These are phyloP conservation scores for Pythium chondricola DNA, from an alignment of 352 stramenopile genomes.

Conservation along the genomic window DNA sequence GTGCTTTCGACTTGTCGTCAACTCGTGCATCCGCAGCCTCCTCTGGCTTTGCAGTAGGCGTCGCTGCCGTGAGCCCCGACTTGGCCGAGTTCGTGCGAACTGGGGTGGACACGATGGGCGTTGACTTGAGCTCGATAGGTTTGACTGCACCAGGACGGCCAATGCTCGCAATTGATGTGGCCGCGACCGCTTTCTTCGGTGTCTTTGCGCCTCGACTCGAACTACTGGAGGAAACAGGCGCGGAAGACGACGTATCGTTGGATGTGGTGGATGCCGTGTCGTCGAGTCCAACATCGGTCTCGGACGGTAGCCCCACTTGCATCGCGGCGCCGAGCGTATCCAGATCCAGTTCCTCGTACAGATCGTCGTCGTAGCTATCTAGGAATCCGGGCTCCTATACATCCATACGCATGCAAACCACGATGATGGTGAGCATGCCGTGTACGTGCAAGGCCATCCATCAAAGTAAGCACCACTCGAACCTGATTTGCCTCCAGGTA, in stretches of 20 bases:
- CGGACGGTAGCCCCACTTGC: conserved; percentile 62
- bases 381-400: conserved; percentile 92
- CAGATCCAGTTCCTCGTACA: conserved; percentile 96
- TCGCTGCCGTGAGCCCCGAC: conserved; percentile 22
- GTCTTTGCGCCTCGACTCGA: conserved; percentile 41
- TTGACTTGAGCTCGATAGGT: conserved; percentile 77
- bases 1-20: conserved; percentile 40
- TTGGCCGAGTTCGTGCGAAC: conserved; percentile 34
- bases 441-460: too few species aligned
- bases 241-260: conserved; percentile 3
- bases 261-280: conserved; percentile 23
- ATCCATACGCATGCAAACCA: background rate
- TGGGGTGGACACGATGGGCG: conserved; percentile 34
- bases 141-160: conserved; percentile 67
- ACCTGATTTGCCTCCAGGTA: conserved; percentile 93
- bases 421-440: too few species aligned
- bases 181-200: conserved; percentile 55
- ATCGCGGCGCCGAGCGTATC: conserved; percentile 81
- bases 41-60: conserved; percentile 43
- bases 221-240: background rate
- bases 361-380: conserved; percentile 88
- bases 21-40: conserved; percentile 27
- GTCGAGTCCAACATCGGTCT: conserved; percentile 66
- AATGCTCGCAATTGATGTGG: conserved; percentile 58
- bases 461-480: conserved; percentile 1